phyloP scores from a whole-genome alignment of 208 protist species.

The Trichomonas vaginalis region DNA sequence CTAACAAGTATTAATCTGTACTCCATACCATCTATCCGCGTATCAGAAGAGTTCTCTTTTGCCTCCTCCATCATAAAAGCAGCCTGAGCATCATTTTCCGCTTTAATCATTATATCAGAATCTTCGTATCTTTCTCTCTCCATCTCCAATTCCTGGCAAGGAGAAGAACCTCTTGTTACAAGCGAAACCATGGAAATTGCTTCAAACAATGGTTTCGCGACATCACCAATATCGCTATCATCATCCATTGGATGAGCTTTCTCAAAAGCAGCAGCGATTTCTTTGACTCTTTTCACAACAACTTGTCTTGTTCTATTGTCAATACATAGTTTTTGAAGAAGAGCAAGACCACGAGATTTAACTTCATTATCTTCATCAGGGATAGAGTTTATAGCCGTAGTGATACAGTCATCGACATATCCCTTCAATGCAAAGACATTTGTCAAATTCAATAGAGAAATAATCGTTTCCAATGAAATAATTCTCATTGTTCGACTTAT shows the following conservation, averaged over 20 bases:
- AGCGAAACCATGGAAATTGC: neutral
- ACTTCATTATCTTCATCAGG: neutral
- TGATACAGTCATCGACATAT: neutral
- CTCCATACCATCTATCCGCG: neutral
- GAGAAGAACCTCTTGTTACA: neutral
- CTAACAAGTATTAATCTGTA: neutral
- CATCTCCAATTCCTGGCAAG: neutral
- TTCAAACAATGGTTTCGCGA: neutral
- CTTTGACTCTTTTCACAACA: neutral
- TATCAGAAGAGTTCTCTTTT: neutral
- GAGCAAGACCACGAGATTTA: neutral
- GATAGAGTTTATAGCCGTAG: neutral
- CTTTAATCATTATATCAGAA: neutral
- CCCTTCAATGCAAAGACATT: neutral
- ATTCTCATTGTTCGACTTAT: neutral
- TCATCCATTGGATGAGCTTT: neutral
- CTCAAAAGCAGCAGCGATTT: neutral
- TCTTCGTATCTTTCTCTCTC: neutral
- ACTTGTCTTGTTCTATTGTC: neutral
- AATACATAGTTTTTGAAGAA: neutral
- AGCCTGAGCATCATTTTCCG: neutral
- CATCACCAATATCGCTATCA: neutral
- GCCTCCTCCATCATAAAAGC: neutral
- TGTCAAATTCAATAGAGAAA: neutral
- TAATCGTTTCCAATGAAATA: neutral